These are phyloP conservation scores for Passalora sequoiae DNA, from an alignment of 2,329 filamentous ascomycete species.

Conservation along the genomic window DNA sequence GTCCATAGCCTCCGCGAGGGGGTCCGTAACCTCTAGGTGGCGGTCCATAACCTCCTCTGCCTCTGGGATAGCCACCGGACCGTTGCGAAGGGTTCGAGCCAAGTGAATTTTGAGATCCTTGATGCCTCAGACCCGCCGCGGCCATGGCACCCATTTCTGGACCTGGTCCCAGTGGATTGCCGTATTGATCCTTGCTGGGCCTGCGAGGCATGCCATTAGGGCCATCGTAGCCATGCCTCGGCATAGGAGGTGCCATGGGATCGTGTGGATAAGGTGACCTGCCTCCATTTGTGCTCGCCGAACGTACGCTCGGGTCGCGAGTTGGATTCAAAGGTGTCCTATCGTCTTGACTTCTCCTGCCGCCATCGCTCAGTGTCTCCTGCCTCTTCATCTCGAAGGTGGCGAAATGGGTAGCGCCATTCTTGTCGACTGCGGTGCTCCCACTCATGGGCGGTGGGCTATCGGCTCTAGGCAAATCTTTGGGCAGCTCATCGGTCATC, in stretches of 20 bases:
- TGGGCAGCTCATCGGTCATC: constrained; percentile 30
- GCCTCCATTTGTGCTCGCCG: constrained; percentile 33
- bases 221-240: constrained; percentile 25
- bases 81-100: constrained; percentile 29
- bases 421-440: constrained; percentile 54
- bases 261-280: constrained; percentile 33
- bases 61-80: constrained; percentile 30
- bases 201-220: constrained; percentile 32
- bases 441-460: constrained; percentile 49
- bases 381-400: constrained; percentile 60
- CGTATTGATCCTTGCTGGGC: constrained; percentile 58
- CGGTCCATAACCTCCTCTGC: constrained; percentile 32
- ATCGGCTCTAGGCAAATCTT: constrained; percentile 46
- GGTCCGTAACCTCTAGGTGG: constrained; percentile 40
- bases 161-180: constrained; percentile 48
- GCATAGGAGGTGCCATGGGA: constrained; percentile 39
- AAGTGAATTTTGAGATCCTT: constrained; percentile 46
- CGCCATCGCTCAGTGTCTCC: constrained; percentile 34
- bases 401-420: constrained; percentile 53
- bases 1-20: constrained; percentile 27
- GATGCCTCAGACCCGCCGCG: constrained; percentile 40
- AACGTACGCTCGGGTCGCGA: constrained; percentile 54
- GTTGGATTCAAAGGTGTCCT: constrained; percentile 61
- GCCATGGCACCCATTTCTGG: constrained; percentile 29
- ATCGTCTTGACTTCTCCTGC: constrained; percentile 54